Evolutionary conservation across 495 filamentous ascomycete genomes (phyloP), one percentile per base, ranked within the genome.

Genomic region (Xeromyces bisporus): DNA sequence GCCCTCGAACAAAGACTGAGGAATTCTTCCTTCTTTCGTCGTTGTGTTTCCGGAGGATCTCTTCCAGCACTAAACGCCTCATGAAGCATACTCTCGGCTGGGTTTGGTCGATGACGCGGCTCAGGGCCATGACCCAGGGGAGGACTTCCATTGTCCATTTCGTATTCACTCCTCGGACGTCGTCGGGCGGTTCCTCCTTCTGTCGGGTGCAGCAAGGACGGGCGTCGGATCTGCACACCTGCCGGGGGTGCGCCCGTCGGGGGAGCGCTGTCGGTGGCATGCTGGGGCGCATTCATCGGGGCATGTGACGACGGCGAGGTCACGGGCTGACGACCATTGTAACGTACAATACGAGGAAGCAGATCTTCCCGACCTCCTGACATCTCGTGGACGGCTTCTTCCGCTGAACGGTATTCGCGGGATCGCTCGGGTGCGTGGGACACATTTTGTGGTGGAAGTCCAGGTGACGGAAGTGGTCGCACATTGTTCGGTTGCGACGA

Each of bases 11-110:
- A 97, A 25, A 96, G 55, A 28, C 66, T 59, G 39, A 97, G 54
- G 48, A 97, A 97, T 46, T 97, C 87, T 27, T 93, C 86, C 51
- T 86, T 83, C 73, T 97, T 97, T 51, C 70, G 74, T 34, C 70
- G 61, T 46, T 84, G 71, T n/a, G 71, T 78, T 35, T 84, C 83
- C 3, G 85, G 82, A 28, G 80, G 83, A 39, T 89, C 80, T 28
- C 82, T 59, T 6, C 76, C 77, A 23, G 72, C 71, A 25, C 81
- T 80, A 37, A 86, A 84, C 1, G 77, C 78, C 7, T 78, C 78
- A 26, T 64, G 58, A 40, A 71, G 62, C 2, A 55, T 38, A 17
- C 64, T 50, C 1, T 69, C 62, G 9, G 83, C 80, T 26, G 84
- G 80, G 41, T 77, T 82, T 29, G 68, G 48, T 6, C 60, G 51